Conservation (phyloP, 2,329 filamentous ascomycete species). For the Fusarium begoniae region DNA sequence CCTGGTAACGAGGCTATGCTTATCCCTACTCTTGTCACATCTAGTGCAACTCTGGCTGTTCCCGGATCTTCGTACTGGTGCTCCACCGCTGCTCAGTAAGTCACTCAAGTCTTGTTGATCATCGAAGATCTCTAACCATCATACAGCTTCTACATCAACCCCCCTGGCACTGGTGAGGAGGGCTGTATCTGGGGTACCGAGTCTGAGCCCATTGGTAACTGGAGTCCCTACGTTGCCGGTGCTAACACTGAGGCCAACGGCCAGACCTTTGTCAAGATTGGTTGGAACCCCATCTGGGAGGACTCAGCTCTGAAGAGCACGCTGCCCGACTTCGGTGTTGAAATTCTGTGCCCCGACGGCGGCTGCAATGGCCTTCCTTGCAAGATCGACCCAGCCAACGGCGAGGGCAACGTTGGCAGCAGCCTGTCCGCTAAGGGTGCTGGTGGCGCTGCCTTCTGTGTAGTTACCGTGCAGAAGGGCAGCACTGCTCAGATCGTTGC, state of each 20-base stretch:
- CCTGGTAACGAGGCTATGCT: constrained; percentile 85
- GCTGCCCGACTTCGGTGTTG: constrained; percentile 72
- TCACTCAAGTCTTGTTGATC: not conserved
- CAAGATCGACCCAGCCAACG: constrained; percentile 70
- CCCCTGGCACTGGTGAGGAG: constrained; percentile 70
- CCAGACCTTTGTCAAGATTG: constrained; percentile 77
- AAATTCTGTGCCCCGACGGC: constrained; percentile 72
- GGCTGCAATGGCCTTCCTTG: constrained; percentile 80
- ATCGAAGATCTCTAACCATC: constrained; percentile 39
- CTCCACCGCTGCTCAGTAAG: constrained; percentile 77
- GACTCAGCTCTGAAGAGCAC: constrained; percentile 61
- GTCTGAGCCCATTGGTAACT: constrained; percentile 74
- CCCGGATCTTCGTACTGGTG: constrained; percentile 77
- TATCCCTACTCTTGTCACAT: constrained; percentile 75
- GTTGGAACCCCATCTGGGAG: constrained; percentile 80
- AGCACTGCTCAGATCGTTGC: constrained; percentile 74
- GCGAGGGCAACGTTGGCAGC: constrained; percentile 68
- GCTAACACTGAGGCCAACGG: constrained; percentile 74
- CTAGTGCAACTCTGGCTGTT: constrained; percentile 70
- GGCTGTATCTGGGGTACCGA: constrained; percentile 78
- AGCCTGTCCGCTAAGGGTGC: constrained; percentile 66
- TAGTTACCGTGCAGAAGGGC: constrained; percentile 77
- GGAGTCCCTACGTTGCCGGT: constrained; percentile 79
- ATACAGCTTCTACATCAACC: constrained; percentile 79
- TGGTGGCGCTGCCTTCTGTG: constrained; percentile 76